These are phyloP conservation scores for Besnoitia besnoiti DNA, from an alignment of 169 alveolate genomes.

Conservation along the genomic window DNA sequence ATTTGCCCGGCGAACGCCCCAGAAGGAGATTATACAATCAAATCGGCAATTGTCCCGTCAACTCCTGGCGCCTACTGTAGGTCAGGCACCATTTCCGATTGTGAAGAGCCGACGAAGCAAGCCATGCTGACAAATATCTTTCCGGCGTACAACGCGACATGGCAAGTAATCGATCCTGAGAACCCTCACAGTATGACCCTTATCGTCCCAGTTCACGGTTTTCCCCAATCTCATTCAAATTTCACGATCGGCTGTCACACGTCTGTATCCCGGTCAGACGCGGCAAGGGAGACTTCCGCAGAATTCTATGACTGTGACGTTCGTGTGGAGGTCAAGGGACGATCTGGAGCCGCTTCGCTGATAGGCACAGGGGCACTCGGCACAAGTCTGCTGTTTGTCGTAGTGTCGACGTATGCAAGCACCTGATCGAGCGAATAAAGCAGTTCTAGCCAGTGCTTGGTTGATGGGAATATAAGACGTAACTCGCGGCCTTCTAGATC, in stretches of 20 bases:
- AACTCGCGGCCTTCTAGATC: too few relatives aligned
- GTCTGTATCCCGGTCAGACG: background rate
- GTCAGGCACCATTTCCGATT: background rate
- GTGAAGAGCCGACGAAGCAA: background rate
- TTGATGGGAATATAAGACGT: too few relatives aligned
- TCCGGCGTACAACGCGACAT: background rate
- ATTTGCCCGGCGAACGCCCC: background rate
- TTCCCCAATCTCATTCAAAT: background rate
- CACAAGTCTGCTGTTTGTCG: background rate
- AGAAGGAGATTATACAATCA: background rate
- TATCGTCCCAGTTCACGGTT: background rate
- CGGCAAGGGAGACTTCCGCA: background rate
- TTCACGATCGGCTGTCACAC: background rate
- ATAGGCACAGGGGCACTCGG: background rate
- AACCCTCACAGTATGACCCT: background rate
- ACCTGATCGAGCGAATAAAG: background rate
- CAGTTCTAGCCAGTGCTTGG: too few relatives aligned
- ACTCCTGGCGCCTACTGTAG: background rate
- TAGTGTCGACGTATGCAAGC: background rate
- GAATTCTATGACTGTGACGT: background rate
- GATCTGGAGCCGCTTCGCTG: background rate
- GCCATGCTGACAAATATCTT: background rate
- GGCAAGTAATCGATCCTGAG: background rate
- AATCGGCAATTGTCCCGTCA: background rate
- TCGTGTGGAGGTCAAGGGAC: background rate